These are phyloP conservation scores for Pleurozium schreberi DNA, from an alignment of 225 moss, liverwort and hornwort genomes.

Conservation along the genomic window DNA sequence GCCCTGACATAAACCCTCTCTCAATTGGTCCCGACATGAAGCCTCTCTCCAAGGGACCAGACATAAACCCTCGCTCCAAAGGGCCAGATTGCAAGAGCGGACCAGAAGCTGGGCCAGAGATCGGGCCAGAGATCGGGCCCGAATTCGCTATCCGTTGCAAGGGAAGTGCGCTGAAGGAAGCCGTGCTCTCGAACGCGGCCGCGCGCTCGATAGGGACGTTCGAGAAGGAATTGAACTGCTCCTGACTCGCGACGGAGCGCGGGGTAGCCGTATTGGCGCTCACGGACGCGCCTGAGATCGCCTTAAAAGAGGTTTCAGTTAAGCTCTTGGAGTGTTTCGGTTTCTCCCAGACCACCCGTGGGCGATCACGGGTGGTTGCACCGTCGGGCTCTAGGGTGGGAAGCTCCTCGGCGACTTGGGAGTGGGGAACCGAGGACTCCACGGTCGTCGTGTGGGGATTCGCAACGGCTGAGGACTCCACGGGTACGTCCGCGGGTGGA, in stretches of 20 bases:
- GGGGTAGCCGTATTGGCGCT: constrained; percentile 97
- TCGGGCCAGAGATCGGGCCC: constrained; percentile 26
- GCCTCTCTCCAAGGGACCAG: constrained; percentile 88
- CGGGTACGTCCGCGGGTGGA: background rate
- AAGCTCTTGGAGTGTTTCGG: constrained; percentile 32
- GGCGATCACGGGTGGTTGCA: background rate
- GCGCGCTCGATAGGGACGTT: constrained; percentile 82
- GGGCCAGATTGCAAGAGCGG: constrained; percentile 73
- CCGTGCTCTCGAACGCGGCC: constrained; percentile 86
- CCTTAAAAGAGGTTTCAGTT: constrained; percentile 79
- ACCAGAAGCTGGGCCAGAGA: constrained; percentile 36
- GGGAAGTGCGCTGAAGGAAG: constrained; percentile 81
- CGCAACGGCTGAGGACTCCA: background rate
- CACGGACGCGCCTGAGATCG: constrained; percentile 98
- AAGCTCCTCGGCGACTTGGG: background rate
- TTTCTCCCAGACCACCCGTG: constrained; percentile 29
- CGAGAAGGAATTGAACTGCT: constrained; percentile 93
- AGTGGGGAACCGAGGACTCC: background rate
- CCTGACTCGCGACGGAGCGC: constrained; percentile 58
- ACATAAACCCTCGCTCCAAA: constrained; percentile 88
- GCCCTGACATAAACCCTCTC: constrained; percentile 73
- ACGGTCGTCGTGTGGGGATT: background rate
- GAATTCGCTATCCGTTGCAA: constrained; percentile 75
- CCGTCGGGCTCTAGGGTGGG: background rate
- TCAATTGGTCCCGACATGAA: constrained; percentile 92